These are phyloP conservation scores for Cladophialophora carrionii DNA, from an alignment of 2,329 filamentous ascomycete genomes.

Conservation along the genomic window DNA sequence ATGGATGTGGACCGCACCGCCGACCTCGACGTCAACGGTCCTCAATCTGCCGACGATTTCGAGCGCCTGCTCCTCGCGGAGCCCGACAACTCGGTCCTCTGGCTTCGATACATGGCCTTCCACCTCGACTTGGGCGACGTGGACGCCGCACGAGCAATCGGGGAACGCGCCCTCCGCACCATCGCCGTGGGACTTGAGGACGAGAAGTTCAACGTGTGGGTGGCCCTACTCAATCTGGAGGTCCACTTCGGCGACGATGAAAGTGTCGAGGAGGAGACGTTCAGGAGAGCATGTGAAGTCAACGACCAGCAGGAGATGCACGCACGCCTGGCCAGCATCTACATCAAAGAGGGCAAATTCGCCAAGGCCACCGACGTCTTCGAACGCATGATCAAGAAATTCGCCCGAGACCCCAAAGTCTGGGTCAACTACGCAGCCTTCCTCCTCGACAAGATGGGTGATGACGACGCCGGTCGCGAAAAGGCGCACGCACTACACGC, in stretches of 20 bases:
- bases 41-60: conserved; percentile 87
- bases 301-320: conserved; percentile 90
- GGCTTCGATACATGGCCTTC: conserved; percentile 99
- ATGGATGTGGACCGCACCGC: conserved; percentile 87
- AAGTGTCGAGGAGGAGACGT: conserved; percentile 78
- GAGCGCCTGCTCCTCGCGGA: conserved; percentile 90
- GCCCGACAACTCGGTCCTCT: conserved; percentile 88
- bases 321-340: conserved; percentile 88
- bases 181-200: conserved; percentile 89
- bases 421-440: conserved; percentile 97
- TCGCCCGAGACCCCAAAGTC: conserved; percentile 74
- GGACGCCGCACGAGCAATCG: conserved; percentile 82
- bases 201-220: conserved; percentile 95
- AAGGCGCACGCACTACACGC: conserved; percentile 76
- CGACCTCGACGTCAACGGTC: conserved; percentile 85
- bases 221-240: conserved; percentile 91
- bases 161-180: conserved; percentile 84
- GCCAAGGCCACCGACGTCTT: conserved; percentile 87
- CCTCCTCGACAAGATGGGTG: conserved; percentile 72
- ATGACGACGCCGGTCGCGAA: conserved; percentile 59
- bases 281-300: conserved; percentile 90
- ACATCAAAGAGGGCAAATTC: conserved; percentile 85
- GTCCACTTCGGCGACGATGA: conserved; percentile 86
- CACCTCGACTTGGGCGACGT: conserved; percentile 90
- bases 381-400: conserved; percentile 83